Evolutionary conservation across 2,329 filamentous ascomycete species (phyloP), one percentile per base, ranked within the genome.

Genomic region (Thermomyces lanuginosus): DNA sequence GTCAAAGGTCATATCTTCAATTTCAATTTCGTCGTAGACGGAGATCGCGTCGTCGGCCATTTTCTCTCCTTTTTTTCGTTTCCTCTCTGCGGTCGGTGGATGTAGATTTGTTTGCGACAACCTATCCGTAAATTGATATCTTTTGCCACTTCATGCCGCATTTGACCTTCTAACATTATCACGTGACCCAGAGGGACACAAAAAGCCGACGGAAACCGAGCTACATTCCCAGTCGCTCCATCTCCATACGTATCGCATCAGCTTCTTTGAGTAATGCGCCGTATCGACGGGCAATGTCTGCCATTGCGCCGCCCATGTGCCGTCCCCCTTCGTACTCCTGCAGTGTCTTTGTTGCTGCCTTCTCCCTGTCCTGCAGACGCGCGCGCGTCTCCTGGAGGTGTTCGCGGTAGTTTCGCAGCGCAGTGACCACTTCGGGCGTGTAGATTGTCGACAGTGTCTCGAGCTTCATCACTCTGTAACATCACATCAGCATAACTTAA

Each of bases 1-100:
- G 54, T 93, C 83, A 52, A 71, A 93, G 45, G 79, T 89, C 83
- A 93, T 92, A 57, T 98, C 89, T 55, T 95, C 86, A 60, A 95
- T 93, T 53, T 95, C 86, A 55, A 95, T 86, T 56, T 93, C 86
- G 48, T 95, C 86, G 63, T 93, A 95, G 51, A 92, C 80, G 40
- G 76, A 72, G 31, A 76, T 55, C 28, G 69, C 64, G 37, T 76
- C 47, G 48, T 74, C 72, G 18, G 71, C 63, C 70, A 74, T 75
- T 14, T 25, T 31, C 8, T n/a, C n/a, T n/a, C n/a, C n/a, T n/a
- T n/a, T n/a, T n/a, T n/a, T 10, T 24, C 22, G 5, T 24, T 24
- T 15, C 14, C 4, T 9, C 10, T 10, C 14, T 2, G 21, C 15
- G 7, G 21, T 14, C 21, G 15, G 11, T 11, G 11, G 3, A 8